These are phyloP conservation scores for Xylaria venustula DNA, from an alignment of 495 filamentous ascomycete genomes.

Conservation along the genomic window DNA sequence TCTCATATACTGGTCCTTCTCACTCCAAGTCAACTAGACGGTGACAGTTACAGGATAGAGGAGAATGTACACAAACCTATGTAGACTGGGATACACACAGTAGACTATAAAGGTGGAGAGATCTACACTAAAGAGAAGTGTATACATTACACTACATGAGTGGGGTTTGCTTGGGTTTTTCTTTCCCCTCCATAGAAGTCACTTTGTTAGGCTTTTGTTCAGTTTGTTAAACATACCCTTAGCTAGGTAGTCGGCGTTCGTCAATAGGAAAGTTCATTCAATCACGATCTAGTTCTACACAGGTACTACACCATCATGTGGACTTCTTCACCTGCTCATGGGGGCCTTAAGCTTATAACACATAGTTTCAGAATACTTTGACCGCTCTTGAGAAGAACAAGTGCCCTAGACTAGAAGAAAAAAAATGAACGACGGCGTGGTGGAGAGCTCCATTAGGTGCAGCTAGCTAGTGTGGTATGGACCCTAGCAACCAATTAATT, in stretches of 20 bases:
- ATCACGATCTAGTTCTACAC: too few relatives aligned
- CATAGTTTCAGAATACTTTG: neutral
- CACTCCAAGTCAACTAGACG: too few relatives aligned
- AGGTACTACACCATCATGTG: too few relatives aligned
- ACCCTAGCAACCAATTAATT: neutral
- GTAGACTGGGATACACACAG: neutral
- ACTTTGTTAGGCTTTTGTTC: neutral
- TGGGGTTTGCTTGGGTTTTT: neutral
- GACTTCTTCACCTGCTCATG: too few relatives aligned
- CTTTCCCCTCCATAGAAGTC: neutral
- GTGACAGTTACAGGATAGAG: neutral
- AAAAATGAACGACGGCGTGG: neutral
- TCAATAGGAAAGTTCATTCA: too few relatives aligned
- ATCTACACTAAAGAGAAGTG: neutral
- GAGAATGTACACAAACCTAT: neutral
- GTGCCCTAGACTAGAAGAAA: neutral
- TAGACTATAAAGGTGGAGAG: neutral
- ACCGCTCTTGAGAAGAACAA: neutral
- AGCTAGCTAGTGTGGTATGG: neutral
- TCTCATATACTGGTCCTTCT: neutral
- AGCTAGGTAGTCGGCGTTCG: too few relatives aligned
- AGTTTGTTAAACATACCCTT: neutral
- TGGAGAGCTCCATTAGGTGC: neutral
- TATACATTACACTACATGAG: too few relatives aligned
- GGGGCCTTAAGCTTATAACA: too few relatives aligned